phyloP scores from a whole-genome alignment of 768 basidiomycete species.

The Artomyces pyxidatus region DNA sequence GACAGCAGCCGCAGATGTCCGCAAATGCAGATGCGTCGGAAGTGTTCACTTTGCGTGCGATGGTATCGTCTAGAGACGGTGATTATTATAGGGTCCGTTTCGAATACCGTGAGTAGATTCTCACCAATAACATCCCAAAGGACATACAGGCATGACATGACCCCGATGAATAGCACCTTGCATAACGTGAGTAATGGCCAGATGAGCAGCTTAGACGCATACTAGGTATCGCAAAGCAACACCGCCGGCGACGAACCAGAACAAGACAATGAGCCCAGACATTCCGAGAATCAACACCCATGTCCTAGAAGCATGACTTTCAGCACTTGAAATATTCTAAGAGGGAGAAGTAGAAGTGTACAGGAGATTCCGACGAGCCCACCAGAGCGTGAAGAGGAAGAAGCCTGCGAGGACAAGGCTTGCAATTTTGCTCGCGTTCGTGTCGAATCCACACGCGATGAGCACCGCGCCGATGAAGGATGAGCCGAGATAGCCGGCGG shows the following conservation, averaged over 20 bases:
- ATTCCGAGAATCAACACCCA: constrained; percentile 76
- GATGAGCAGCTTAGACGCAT: constrained; percentile 15
- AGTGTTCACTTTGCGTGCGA: constrained; percentile 76
- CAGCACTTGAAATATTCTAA: background rate
- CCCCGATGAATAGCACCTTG: constrained; percentile 74
- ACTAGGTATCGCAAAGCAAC: constrained; percentile 75
- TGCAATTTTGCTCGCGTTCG: constrained; percentile 82
- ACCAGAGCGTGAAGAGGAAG: constrained; percentile 85
- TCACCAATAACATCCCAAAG: constrained; percentile 83
- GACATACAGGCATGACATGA: constrained; percentile 83
- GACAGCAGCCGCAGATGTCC: constrained; percentile 76
- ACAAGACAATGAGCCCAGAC: constrained; percentile 69
- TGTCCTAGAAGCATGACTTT: constrained; percentile 37
- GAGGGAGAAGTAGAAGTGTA: constrained; percentile 26
- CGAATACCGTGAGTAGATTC: constrained; percentile 12
- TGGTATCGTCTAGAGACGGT: constrained; percentile 64
- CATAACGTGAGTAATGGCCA: background rate
- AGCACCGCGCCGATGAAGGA: constrained; percentile 81
- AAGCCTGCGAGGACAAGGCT: constrained; percentile 74
- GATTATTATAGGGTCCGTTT: background rate
- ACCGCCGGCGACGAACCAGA: constrained; percentile 76
- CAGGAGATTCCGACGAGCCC: constrained; percentile 72
- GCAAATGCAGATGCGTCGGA: constrained; percentile 86
- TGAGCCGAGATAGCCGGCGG: constrained; percentile 81
- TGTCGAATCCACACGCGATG: constrained; percentile 85